Base-by-base conservation (phyloP, 805 yeast genomes). In the Zygosaccharomyces siamensis region DNA sequence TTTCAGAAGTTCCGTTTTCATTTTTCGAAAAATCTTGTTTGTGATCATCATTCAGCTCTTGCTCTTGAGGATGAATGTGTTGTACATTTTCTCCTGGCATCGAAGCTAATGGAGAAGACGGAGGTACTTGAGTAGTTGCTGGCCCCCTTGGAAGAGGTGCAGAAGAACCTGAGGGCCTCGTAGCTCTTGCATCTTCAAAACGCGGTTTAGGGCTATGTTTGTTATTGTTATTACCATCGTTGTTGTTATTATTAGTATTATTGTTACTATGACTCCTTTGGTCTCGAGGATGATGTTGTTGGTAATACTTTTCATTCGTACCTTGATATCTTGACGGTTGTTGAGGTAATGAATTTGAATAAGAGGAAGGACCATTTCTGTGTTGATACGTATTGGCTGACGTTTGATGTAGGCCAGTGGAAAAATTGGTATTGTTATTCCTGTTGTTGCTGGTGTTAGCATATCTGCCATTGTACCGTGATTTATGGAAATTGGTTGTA, bases 251-350 rank as follows among this genome's bases (percentile, higher is more conserved):
- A 18, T 18, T 18, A 18, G 20, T 18, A 18, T 18, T 18, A 18
- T 23, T 38, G 30, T 38, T 39, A 3, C 14, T 33, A 36, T 39
- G 37, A 30, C 14, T 38, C 16, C 18, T 38, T 28, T 21, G 37
- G 28, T 39, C 45, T 11, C 47, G 48, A 24, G 30, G 16, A 10
- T 14, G n/a, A 26, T 39, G 43, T 18, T 36, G 39, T 10, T 43
- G 36, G 28, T 47, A 24, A 23, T 43, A 45, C 7, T 28, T 38
- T 24, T 48, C 51, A 23, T 38, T 30, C 7, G 37, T 33, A 4
- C 42, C 41, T 10, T 46, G 49, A 40, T 47, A 51, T 18, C 54
- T 47, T 12, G 54, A 51, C 3, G 49, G 39, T 31, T 44, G 51
- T 2, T 33, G 37, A 7, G 11, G 37, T 10, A 14, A 20, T 14